Conservation (phyloP, 257 asterid genomes). For the Primulina tabacum region DNA sequence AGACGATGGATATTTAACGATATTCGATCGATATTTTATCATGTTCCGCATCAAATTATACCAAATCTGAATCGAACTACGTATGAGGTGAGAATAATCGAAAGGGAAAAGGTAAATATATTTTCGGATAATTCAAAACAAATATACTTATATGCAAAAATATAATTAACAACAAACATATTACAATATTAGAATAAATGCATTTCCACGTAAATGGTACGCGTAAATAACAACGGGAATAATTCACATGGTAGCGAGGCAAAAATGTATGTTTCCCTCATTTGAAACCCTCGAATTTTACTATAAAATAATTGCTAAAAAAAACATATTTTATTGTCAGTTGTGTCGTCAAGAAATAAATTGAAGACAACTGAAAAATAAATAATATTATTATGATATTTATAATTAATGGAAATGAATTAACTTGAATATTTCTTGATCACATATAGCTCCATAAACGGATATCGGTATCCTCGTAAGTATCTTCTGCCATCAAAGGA, state of each 20-base stretch:
- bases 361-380: constrained; percentile 45
- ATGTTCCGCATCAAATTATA: no score
- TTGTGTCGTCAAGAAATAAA: constrained; percentile 54
- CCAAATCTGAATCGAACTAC: no score
- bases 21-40: not conserved
- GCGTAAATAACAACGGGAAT: constrained; percentile 13
- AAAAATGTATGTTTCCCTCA: constrained; percentile 21
- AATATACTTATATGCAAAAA: no score
- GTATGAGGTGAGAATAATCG: no score
- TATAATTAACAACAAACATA: no score
- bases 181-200: no score
- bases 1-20: no score
- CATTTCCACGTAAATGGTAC: constrained; percentile 14
- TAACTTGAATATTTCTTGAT: constrained; percentile 3
- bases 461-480: constrained; percentile 58
- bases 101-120: no score
- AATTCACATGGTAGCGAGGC: constrained; percentile 28
- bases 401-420: not conserved
- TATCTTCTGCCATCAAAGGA: constrained; percentile 45
- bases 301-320: constrained; percentile 21
- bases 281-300: constrained; percentile 15
- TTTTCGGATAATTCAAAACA: no score
- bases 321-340: constrained; percentile 26
- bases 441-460: constrained; percentile 67
- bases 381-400: not conserved